Percentiles rank a stretch among this genome's conserved stretches.
Evolutionary conservation across 176 grass and related monocot genomes (phyloP).

Genomic region (Elymus sibiricus): DNA sequence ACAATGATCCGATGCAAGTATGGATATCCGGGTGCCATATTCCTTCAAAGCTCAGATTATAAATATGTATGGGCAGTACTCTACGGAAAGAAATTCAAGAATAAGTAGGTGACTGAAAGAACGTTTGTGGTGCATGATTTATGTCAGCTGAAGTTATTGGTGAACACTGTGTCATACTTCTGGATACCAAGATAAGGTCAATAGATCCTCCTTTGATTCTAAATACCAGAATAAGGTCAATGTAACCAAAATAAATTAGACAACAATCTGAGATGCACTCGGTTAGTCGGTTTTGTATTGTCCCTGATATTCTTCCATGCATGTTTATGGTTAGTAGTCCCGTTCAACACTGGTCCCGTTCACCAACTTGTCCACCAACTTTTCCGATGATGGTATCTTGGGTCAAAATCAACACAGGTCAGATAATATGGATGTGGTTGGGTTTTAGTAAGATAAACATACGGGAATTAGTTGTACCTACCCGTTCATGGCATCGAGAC

Average conservation of each 20-base stretch:
- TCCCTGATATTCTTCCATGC: not conserved
- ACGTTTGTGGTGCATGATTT: not conserved
- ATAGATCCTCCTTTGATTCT: not conserved
- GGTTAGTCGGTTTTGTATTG: too few species aligned
- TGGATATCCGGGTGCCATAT: not conserved
- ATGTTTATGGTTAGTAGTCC: not conserved
- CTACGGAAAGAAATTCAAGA: not conserved
- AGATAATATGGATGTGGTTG: not conserved
- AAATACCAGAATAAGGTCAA: not conserved
- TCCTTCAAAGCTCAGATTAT: not conserved
- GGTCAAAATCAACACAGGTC: slow-evolving; percentile 10
- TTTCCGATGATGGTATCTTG: not conserved
- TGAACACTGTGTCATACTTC: not conserved
- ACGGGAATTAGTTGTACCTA: slow-evolving; percentile 32
- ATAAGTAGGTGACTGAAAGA: not conserved
- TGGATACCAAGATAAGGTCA: not conserved
- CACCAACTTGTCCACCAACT: not conserved
- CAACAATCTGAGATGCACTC: not conserved
- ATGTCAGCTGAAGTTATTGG: slow-evolving; percentile 6
- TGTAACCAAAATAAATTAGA: not conserved
- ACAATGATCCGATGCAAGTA: not conserved
- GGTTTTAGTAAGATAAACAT: slow-evolving; percentile 11
- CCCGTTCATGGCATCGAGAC: not conserved
- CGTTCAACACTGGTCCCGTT: slow-evolving; percentile 5
- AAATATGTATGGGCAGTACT: not conserved